Conservation (phyloP, 2,329 filamentous ascomycete species). For the Aspergillus neoniger region DNA sequence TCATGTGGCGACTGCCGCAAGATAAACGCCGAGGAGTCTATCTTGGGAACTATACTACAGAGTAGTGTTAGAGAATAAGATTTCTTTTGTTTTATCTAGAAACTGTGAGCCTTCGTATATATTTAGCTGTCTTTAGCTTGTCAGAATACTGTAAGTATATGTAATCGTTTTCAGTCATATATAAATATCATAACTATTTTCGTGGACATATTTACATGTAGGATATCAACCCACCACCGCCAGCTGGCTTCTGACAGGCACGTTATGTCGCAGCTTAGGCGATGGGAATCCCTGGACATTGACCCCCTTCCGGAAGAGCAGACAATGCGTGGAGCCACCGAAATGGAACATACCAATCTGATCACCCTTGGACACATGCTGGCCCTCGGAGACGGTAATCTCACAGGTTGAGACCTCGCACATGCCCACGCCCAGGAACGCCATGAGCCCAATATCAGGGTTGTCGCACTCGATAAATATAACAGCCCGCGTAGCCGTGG, state of each 20-base stretch:
- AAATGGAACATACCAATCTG: slow-evolving; percentile 79
- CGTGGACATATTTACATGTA: neutral
- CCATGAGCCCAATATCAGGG: slow-evolving; percentile 65
- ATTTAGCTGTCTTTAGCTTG: too few relatives aligned
- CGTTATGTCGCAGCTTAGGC: slow-evolving; percentile 25
- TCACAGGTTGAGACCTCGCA: slow-evolving; percentile 74
- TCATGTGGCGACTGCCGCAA: too few relatives aligned
- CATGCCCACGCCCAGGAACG: slow-evolving; percentile 73
- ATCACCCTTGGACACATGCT: slow-evolving; percentile 68
- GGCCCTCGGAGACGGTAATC: slow-evolving; percentile 66
- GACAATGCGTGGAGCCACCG: slow-evolving; percentile 70
- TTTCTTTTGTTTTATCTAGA: too few relatives aligned
- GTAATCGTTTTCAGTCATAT: too few relatives aligned
- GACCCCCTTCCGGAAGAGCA: slow-evolving; percentile 58
- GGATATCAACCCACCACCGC: slow-evolving; percentile 15
- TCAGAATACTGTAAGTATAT: too few relatives aligned
- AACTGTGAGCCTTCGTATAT: too few relatives aligned
- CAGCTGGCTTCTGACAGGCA: slow-evolving; percentile 30
- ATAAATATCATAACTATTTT: too few relatives aligned
- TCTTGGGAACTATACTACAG: too few relatives aligned
- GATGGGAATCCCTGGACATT: slow-evolving; percentile 32
- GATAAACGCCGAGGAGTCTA: too few relatives aligned
- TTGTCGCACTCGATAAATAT: slow-evolving; percentile 73
- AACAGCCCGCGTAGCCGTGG: slow-evolving; percentile 68
- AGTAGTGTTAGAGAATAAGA: too few relatives aligned